Conservation (phyloP, 2,329 filamentous ascomycete species). For the Nemania abortiva region DNA sequence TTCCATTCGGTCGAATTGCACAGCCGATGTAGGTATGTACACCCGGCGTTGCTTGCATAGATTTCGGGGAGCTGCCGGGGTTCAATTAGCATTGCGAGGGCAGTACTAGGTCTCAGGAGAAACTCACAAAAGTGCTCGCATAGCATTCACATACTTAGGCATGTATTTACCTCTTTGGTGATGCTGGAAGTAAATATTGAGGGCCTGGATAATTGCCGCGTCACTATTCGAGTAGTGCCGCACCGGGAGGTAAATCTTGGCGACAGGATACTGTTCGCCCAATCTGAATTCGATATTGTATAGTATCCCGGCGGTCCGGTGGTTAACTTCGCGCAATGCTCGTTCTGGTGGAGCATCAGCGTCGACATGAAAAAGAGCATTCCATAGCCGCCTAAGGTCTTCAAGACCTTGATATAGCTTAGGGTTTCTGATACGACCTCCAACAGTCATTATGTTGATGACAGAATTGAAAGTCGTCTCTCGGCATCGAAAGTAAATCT, state of each 20-base stretch:
- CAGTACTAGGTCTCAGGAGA: not conserved
- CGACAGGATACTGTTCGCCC: conserved; percentile 7
- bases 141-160: conserved; percentile 25
- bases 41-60: conserved; percentile 21
- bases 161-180: conserved; percentile 27
- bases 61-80: conserved; percentile 9
- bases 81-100: not conserved
- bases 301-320: conserved; percentile 29
- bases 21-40: conserved; percentile 30
- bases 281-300: conserved; percentile 28
- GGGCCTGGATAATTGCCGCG: conserved; percentile 18
- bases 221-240: conserved; percentile 32
- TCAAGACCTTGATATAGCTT: conserved; percentile 21
- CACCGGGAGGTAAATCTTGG: conserved; percentile 29
- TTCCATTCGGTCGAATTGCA: conserved; percentile 28
- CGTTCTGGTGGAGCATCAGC: not conserved
- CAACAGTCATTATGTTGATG: conserved; percentile 24
- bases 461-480: conserved; percentile 25
- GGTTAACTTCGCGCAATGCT: conserved; percentile 1
- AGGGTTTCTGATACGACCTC: conserved; percentile 18
- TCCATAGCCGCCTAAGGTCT: conserved; percentile 20
- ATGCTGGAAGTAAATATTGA: conserved; percentile 23
- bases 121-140: conserved; percentile 25
- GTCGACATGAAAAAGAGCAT: conserved; percentile 19
- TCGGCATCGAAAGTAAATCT: conserved; percentile 25